Conservation (phyloP, 495 filamentous ascomycete genomes). For the Penicillium ochrochloron region DNA sequence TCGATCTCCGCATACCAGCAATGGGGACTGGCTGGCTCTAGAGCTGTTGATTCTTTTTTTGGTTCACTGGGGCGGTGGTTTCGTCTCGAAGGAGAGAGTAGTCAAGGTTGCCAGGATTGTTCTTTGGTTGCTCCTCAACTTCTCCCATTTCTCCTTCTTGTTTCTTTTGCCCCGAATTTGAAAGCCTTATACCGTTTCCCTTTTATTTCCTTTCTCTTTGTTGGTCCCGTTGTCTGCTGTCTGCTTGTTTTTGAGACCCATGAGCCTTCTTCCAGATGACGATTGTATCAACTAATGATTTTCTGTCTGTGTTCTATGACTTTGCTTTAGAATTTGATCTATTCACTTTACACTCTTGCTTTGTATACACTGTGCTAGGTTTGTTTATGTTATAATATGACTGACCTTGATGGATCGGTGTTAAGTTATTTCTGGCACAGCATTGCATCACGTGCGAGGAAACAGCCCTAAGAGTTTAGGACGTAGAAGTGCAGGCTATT, state of each 20-base stretch:
- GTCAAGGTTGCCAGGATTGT: background rate
- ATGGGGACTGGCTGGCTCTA: background rate
- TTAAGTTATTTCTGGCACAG: background rate
- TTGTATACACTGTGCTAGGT: background rate
- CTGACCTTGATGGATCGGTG: no score
- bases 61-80: background rate
- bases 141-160: background rate
- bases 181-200: conserved; percentile 36
- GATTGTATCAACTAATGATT: conserved; percentile 35
- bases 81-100: background rate
- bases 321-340: conserved; percentile 23
- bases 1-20: background rate
- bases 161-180: conserved; percentile 27
- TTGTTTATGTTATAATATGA: background rate
- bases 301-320: conserved; percentile 20
- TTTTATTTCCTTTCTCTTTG: conserved; percentile 12
- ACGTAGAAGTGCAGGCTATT: no score
- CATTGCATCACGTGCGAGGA: background rate
- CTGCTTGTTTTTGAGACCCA: conserved; percentile 17
- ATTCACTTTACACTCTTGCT: background rate
- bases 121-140: background rate
- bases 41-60: conserved; percentile 14
- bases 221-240: conserved; percentile 23
- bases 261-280: conserved; percentile 26
- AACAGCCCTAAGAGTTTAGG: background rate